phyloP scores from a whole-genome alignment of 1,284 basidiomycete genomes.

The Malassezia pachydermatis region DNA sequence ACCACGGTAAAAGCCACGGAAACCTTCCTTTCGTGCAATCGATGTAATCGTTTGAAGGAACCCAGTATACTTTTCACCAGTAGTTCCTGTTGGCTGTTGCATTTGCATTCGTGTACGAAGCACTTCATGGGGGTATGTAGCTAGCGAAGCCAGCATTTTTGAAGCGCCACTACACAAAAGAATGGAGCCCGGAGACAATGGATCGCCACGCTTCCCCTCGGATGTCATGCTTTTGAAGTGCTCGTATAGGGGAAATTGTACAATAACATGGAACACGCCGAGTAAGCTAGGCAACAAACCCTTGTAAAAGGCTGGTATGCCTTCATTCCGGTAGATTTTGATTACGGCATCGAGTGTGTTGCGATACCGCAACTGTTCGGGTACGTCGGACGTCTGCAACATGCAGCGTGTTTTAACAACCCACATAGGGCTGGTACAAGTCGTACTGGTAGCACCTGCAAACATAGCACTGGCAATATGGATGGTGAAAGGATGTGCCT shows the following conservation, averaged over 20 bases:
- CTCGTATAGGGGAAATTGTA: constrained; percentile 47
- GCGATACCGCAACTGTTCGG: constrained; percentile 21
- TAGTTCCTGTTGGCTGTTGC: constrained; percentile 17
- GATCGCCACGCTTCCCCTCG: constrained; percentile 4
- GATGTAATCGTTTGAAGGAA: constrained; percentile 27
- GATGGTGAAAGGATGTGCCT: constrained; percentile 24
- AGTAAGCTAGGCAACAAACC: constrained; percentile 38
- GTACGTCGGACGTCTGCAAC: constrained; percentile 23
- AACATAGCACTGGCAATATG: constrained; percentile 44
- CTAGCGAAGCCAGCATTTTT: constrained; percentile 45
- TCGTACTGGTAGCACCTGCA: constrained; percentile 37
- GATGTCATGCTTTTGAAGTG: constrained; percentile 27
- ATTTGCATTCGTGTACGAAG: constrained; percentile 43
- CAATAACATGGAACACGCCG: constrained; percentile 42
- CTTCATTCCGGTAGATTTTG: constrained; percentile 36
- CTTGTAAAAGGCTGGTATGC: constrained; percentile 40
- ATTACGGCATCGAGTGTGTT: constrained; percentile 43
- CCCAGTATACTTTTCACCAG: constrained; percentile 23
- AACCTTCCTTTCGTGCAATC: constrained; percentile 33
- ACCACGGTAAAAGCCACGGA: constrained; percentile 42
- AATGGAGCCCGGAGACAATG: constrained; percentile 26
- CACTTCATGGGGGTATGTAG: constrained; percentile 47
- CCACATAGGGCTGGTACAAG: constrained; percentile 44
- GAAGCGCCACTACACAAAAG: constrained; percentile 37
- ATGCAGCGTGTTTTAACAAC: constrained; percentile 47